These are phyloP conservation scores for Cercis canadensis DNA, from an alignment of 306 rosid genomes.

Conservation along the genomic window DNA sequence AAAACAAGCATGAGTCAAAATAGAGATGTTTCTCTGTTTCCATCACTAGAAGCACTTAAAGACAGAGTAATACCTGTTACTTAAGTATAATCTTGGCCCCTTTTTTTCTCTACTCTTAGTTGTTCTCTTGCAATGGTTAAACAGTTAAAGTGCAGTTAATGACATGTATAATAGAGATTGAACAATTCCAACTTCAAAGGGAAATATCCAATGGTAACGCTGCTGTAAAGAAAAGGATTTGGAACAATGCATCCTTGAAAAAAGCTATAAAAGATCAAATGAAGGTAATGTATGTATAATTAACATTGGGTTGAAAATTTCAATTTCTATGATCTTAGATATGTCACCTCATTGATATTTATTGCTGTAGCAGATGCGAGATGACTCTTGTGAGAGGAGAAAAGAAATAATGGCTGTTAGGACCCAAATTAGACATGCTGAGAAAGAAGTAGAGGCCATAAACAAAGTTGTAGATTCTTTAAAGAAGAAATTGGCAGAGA, in stretches of 20 bases:
- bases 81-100: no score
- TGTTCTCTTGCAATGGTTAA: no score
- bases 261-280: not conserved
- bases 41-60: not conserved
- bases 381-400: not conserved
- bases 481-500: not conserved
- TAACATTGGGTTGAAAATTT: not conserved
- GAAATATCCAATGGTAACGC: conserved; percentile 26
- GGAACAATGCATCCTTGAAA: not conserved
- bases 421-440: not conserved
- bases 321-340: not conserved
- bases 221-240: not conserved
- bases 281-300: not conserved
- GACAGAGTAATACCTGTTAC: not conserved
- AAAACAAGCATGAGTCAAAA: not conserved
- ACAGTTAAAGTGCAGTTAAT: no score
- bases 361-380: not conserved
- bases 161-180: not conserved
- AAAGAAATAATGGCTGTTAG: not conserved
- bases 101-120: no score
- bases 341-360: not conserved
- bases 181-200: conserved; percentile 29
- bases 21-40: not conserved
- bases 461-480: not conserved
- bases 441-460: not conserved